A percentile compares a stretch with the other conserved stretches of the same genome.
phyloP scores from a whole-genome alignment of 2,329 filamentous ascomycete species.

The Colletotrichum caudatum region DNA sequence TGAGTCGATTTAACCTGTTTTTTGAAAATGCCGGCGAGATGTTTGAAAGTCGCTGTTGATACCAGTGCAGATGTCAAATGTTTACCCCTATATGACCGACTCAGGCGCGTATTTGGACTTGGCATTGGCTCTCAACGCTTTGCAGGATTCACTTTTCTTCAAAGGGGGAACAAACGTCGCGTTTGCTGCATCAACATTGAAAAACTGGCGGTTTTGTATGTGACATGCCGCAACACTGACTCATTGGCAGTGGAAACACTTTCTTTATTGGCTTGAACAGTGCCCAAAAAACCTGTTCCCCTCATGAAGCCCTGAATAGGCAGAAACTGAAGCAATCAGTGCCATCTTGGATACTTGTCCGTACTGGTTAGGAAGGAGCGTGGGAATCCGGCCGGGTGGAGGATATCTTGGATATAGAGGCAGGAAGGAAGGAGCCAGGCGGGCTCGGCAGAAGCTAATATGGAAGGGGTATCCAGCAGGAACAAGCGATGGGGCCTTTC shows the following conservation, averaged over 20 bases:
- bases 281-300: background rate
- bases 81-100: background rate
- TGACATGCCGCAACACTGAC: background rate
- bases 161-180: background rate
- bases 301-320: too few relatives aligned
- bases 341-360: too few relatives aligned
- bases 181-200: background rate
- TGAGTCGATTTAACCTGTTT: background rate
- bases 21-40: too few relatives aligned
- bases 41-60: background rate
- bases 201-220: background rate
- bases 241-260: background rate
- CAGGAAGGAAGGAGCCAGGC: too few relatives aligned
- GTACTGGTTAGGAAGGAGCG: too few relatives aligned
- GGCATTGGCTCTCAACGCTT: background rate
- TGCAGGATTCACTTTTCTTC: background rate
- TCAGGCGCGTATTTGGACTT: background rate
- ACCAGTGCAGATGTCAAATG: background rate
- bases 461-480: too few relatives aligned
- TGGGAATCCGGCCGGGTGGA: too few relatives aligned
- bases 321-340: too few relatives aligned
- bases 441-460: too few relatives aligned
- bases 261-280: background rate
- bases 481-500: too few relatives aligned
- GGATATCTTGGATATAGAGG: too few relatives aligned